Evolutionary conservation across 2,329 filamentous ascomycete genomes (phyloP), one percentile per base, ranked within the genome.

Genomic region (Fusarium avenaceum): DNA sequence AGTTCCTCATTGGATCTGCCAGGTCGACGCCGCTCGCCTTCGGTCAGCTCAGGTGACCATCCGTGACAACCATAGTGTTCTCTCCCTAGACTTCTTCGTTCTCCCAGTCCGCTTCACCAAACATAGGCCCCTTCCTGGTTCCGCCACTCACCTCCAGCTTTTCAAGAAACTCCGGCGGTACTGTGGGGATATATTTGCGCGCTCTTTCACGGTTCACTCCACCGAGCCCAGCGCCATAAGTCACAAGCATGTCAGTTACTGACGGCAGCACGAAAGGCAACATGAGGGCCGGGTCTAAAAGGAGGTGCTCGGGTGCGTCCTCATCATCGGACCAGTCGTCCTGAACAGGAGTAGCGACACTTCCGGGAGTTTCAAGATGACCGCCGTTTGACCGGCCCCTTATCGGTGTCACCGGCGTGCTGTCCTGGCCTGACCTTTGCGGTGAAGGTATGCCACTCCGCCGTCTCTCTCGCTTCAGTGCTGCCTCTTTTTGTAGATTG

Each of bases 231-330:
- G 96, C 94, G 1, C 96, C 96, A 75, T 96, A 99, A 70, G 90
- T 95, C 47, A 99, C 89, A 47, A 98, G 86, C 96, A 99, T 99
- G 78, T 99, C 96, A 26, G 94, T 98, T 58, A 93, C 96, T 2
- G 95, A 97, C 2, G 96, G 96, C 28, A 99, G 84, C n/a, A 92
- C 91, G 77, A 99, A 99, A 0, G 96, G 96, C 26, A 99, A 86
- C 86, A 97, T 97, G 62, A 97, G 84, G 4, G 94, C 92, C 4
- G 95, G 93, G 75, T 98, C 94, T 53, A 98, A 81, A 43, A 97
- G 88, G 35, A 97, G 84, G 62, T 92, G 86, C 70, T 92, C 88
- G 0, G 91, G 91, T 15, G 89, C 84, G 63, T 92, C 90, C 44
- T 90, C 88, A 11, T 90, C 88, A 17, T 90, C 88, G 3, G 78